These are phyloP conservation scores for Volvariella volvacea DNA, from an alignment of 1,284 basidiomycete species.

Conservation along the genomic window DNA sequence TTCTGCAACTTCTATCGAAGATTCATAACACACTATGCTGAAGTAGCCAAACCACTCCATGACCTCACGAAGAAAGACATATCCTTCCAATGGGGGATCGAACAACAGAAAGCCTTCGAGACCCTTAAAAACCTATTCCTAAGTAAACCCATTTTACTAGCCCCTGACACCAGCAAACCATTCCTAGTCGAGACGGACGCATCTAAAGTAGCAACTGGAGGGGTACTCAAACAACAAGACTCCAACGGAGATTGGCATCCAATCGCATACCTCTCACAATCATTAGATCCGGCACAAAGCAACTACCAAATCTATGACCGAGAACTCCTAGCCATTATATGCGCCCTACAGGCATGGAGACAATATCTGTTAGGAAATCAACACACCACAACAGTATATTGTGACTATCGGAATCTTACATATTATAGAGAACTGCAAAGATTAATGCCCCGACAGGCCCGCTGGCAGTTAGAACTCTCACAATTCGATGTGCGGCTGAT, in stretches of 20 bases:
- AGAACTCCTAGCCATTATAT: too few relatives aligned
- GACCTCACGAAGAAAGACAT: conserved; percentile 12
- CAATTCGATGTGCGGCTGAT: conserved; percentile 28
- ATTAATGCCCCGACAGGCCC: conserved; percentile 7
- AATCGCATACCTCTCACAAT: too few relatives aligned
- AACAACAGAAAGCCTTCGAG: conserved; percentile 14
- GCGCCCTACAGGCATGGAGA: too few relatives aligned
- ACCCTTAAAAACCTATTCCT: conserved; percentile 16
- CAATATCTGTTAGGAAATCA: conserved; percentile 21
- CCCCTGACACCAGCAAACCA: conserved; percentile 13
- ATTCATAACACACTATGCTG: conserved; percentile 32
- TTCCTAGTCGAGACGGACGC: conserved; percentile 22
- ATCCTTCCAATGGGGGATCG: conserved; percentile 12
- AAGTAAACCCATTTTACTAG: conserved; percentile 14
- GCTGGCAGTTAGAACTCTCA: conserved; percentile 30
- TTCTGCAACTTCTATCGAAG: conserved; percentile 28
- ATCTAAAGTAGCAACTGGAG: conserved; percentile 21
- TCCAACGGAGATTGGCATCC: too few relatives aligned
- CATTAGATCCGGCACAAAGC: too few relatives aligned
- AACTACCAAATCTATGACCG: too few relatives aligned
- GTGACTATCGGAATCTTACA: conserved; percentile 8
- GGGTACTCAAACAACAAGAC: too few relatives aligned
- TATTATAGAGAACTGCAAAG: conserved; percentile 24
- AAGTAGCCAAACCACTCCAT: conserved; percentile 16
- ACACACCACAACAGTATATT: conserved; percentile 8